Conservation (phyloP, 1,284 basidiomycete genomes). For the Pyrrhoderma noxium region DNA sequence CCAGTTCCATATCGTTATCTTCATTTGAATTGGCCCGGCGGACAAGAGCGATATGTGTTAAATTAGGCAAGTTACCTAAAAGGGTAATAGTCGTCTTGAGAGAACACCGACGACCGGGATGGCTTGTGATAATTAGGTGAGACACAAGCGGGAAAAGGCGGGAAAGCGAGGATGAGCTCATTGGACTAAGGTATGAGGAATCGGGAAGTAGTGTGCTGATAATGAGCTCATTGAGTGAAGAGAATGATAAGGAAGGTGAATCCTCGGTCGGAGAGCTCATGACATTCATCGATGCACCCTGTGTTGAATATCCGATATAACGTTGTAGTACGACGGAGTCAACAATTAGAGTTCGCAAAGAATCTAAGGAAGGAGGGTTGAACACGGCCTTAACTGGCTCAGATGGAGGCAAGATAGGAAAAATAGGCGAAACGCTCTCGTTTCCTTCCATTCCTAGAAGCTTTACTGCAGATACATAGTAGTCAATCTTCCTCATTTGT, state of each 20-base stretch:
- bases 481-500: constrained; percentile 7
- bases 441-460: constrained; percentile 10
- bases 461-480: constrained; percentile 2
- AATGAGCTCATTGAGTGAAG: no score
- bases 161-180: no score
- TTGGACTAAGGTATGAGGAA: no score
- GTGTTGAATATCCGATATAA: background rate
- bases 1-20: constrained; percentile 36
- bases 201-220: no score
- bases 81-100: constrained; percentile 30
- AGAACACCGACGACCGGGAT: constrained; percentile 31
- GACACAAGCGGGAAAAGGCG: constrained; percentile 21
- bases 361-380: no score
- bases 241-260: no score
- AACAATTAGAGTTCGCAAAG: constrained; percentile 12
- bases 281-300: background rate
- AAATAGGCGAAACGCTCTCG: background rate
- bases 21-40: constrained; percentile 35
- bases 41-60: constrained; percentile 36
- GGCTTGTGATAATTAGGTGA: constrained; percentile 35
- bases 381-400: no score
- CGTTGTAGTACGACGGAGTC: constrained; percentile 5
- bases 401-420: constrained; percentile 1
- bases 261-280: no score
- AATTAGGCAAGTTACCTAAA: constrained; percentile 29